Evolutionary conservation across 73 alveolate species (phyloP), one percentile per base, ranked within the genome.

Genomic region (Paramecium pentaurelia): DNA sequence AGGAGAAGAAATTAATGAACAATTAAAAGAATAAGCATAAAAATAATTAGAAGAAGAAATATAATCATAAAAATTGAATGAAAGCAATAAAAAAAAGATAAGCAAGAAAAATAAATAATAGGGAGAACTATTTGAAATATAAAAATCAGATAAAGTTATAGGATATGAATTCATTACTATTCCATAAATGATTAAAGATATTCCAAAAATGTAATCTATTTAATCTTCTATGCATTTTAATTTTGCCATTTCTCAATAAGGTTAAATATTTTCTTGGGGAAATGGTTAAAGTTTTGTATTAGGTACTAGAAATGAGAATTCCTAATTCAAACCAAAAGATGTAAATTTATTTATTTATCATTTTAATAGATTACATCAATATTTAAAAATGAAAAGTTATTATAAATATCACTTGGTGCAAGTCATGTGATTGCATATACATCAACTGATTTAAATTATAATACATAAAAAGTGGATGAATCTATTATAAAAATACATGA

Each of bases 211-310:
- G 54, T 36, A 10, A 8, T 27, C 71, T 2, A 71, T 89, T 27
- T 89, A 68, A 59, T 88, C 94, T 20, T 54, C 86, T 28, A 60
- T 47, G 51, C 71, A 71, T 44, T 89, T 40, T 49, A 45, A 51
- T 6, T 89, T 45, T 89, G 59, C 91, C 14, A 22, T 22, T 7
- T 51, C 75, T 38, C 68, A 71, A 42, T 12, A 77, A 36, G 71
- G 71, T 9, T 20, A 71, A 45, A 11, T 64, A 22, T 89, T 28
- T 32, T 70, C 94, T 45, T 89, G 94, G 94, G 94, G 94, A 70
- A 58, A 58, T 32, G 94, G 94, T 5, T 64, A 77, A 20, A 89
- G 75, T 42, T 89, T 27, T 71, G 94, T 89, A 0, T 30, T 89
- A 5, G 94, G 92, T 9, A 89, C 86, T 44, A 60, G 94, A 38